Evolutionary conservation across 495 filamentous ascomycete species (phyloP), one percentile per base, ranked within the genome.

Genomic region (Xylaria sp.): DNA sequence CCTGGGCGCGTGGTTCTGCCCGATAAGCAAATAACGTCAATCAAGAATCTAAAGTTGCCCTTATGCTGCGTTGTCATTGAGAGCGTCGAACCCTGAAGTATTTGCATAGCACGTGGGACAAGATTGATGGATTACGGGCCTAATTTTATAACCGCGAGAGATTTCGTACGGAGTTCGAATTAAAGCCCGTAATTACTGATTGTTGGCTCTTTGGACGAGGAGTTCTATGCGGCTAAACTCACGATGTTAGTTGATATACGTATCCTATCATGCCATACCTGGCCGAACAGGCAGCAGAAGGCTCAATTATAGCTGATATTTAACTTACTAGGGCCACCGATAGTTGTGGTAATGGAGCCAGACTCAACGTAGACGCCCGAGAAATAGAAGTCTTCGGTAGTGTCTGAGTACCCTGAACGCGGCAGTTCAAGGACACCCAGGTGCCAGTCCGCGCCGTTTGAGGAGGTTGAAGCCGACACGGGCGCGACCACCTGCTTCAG

Each of bases 391-490:
- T 93, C 90, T 84, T 93, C 84, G 41, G 74, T 81, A 8, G 79
- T 78, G 65, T 88, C 86, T 29, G 83, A 75, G 55, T 83, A 83
- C 19, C 87, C 86, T 15, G 82, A 83, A 68, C 88, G 84, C 21
- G 90, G 88, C 55, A 93, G 84, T 71, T 92, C 85, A 46, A 93
- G 82, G 63, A 92, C 85, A 55, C 92, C 92, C 12, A 94, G 78
- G 79, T 94, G 91, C 91, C 90, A 94, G 77, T 93, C 91, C 2
- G 82, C 84, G 66, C 90, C 91, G 77, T 93, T 92, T 17, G 88
- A 91, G 14, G 85, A 89, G 6, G 90, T 85, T 31, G 84, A 87
- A 0, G 85, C 86, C 57, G 79, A 81, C 26, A 91, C 87, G 0
- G 89, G 87, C 2, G 85, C 80, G 3, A 89, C 89, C 1, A 85